These are phyloP conservation scores for Conoideocrella luteorostrata DNA, from an alignment of 2,329 filamentous ascomycete species.

Conservation along the genomic window DNA sequence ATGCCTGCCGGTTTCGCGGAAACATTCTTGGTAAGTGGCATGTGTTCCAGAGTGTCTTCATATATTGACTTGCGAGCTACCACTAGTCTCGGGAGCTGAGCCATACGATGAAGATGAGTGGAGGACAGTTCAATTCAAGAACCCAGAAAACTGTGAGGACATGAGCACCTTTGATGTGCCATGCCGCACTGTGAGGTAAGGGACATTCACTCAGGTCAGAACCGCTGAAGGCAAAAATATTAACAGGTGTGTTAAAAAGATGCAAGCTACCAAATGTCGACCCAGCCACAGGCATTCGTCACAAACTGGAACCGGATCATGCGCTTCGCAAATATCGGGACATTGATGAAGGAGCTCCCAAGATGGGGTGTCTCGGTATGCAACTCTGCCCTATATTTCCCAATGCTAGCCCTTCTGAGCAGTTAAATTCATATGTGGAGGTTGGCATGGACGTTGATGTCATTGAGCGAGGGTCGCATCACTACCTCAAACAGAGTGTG, in stretches of 20 bases:
- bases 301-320: slow-evolving; percentile 49
- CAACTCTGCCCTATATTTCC: slow-evolving; percentile 54
- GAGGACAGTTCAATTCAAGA: slow-evolving; percentile 53
- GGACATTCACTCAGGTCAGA: not conserved
- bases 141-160: slow-evolving; percentile 19
- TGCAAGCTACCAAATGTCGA: slow-evolving; percentile 69
- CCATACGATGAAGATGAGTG: slow-evolving; percentile 66
- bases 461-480: slow-evolving; percentile 38
- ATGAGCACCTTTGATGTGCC: slow-evolving; percentile 44
- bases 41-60: not conserved
- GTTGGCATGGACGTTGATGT: slow-evolving; percentile 52
- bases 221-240: not conserved
- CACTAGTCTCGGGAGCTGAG: slow-evolving; percentile 52
- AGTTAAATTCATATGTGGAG: slow-evolving; percentile 39
- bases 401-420: slow-evolving; percentile 16
- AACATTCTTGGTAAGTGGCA: slow-evolving; percentile 57
- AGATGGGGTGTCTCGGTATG: slow-evolving; percentile 56
- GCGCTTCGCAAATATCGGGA: slow-evolving; percentile 52
- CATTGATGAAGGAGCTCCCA: slow-evolving; percentile 54
- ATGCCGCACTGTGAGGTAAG: slow-evolving; percentile 58
- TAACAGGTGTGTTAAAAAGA: slow-evolving; percentile 23
- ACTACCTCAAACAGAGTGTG: slow-evolving; percentile 25
- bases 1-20: slow-evolving; percentile 59
- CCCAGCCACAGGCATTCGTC: slow-evolving; percentile 50
- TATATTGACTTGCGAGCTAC: not conserved